Conservation (phyloP, 2,329 filamentous ascomycete genomes). For the Aspergillus persii region DNA sequence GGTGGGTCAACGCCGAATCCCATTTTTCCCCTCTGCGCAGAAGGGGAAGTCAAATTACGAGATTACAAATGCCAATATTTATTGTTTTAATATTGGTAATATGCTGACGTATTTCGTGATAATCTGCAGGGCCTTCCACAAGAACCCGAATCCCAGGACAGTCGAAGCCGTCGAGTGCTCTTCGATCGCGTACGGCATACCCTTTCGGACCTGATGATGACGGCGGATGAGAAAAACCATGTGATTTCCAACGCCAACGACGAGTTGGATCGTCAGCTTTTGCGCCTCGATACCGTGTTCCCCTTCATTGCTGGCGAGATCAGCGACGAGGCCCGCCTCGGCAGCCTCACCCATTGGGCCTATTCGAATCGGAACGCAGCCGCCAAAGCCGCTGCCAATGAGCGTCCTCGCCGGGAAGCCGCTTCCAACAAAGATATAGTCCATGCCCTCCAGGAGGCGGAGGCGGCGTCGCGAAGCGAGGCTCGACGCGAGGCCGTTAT, state of each 20-base stretch:
- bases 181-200: conserved; percentile 76
- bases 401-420: conserved; percentile 75
- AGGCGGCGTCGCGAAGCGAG: conserved; percentile 80
- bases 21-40: conserved; percentile 1
- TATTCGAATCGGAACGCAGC: conserved; percentile 74
- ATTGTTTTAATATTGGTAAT: neutral
- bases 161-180: conserved; percentile 57
- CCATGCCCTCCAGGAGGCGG: conserved; percentile 74
- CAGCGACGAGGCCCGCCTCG: conserved; percentile 89
- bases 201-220: conserved; percentile 80
- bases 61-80: neutral
- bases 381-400: conserved; percentile 59
- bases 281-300: conserved; percentile 82
- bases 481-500: conserved; percentile 77
- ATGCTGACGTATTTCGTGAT: neutral
- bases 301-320: conserved; percentile 84
- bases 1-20: conserved; percentile 20
- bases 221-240: conserved; percentile 95
- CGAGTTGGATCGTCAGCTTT: conserved; percentile 78
- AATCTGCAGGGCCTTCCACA: conserved; percentile 27
- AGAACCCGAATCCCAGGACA: conserved; percentile 34
- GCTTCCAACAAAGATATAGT: conserved; percentile 67
- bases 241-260: conserved; percentile 92
- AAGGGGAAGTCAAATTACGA: neutral
- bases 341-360: conserved; percentile 91